Conservation (phyloP, 257 asterid species). For the Plectranthus barbatus region DNA sequence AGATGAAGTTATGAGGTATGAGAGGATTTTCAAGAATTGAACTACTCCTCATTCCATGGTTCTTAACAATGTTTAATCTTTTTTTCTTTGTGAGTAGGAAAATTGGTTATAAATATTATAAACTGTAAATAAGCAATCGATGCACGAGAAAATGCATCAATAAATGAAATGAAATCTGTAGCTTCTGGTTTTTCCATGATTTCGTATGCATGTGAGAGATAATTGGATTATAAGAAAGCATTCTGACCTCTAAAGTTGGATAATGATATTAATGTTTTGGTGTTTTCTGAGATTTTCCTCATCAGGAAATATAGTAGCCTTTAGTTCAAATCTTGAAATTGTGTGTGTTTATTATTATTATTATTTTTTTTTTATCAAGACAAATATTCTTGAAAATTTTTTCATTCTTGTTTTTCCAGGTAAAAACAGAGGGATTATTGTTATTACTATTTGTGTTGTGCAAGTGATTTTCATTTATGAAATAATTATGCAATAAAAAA, state of each 20-base stretch:
- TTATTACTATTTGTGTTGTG: no score
- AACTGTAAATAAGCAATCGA: slow-evolving; percentile 1
- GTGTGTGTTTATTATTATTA: no score
- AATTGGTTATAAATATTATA: neutral
- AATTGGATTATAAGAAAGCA: neutral
- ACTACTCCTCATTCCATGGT: neutral
- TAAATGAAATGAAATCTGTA: neutral
- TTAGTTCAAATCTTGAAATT: neutral
- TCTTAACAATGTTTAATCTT: neutral
- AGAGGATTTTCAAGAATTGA: neutral
- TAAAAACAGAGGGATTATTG: no score
- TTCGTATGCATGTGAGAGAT: neutral
- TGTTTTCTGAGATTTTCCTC: neutral
- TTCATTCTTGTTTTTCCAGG: no score
- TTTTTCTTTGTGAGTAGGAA: neutral
- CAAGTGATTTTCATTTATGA: no score
- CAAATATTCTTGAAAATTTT: no score
- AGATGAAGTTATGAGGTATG: slow-evolving; percentile 9
- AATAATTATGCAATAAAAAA: no score
- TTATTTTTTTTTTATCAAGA: no score
- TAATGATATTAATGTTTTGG: neutral
- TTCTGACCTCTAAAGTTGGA: neutral
- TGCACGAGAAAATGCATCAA: neutral
- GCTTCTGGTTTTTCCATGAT: neutral
- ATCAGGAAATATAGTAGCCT: neutral